These are phyloP conservation scores for Plasmodium reichenowi DNA, from an alignment of 169 alveolate genomes.

Conservation along the genomic window DNA sequence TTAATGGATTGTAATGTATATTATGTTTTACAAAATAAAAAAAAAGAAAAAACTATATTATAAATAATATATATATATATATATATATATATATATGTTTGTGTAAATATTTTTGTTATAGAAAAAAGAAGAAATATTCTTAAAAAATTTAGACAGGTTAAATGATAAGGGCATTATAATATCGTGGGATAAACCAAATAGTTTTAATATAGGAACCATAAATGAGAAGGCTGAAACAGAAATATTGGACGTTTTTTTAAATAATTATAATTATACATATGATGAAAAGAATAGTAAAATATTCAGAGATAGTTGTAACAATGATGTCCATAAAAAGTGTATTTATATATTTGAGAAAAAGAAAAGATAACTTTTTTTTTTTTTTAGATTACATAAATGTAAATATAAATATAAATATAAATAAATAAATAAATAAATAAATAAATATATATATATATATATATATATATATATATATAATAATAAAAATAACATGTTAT, in stretches of 20 bases:
- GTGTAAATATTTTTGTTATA: conserved; percentile 6
- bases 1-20: neutral
- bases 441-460: too few species aligned
- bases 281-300: conserved; percentile 55
- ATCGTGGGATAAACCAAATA: conserved; percentile 61
- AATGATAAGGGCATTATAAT: conserved; percentile 47
- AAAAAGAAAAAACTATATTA: neutral
- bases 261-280: conserved; percentile 36
- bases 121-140: conserved; percentile 57
- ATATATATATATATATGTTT: conserved; percentile 5
- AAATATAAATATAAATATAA: neutral
- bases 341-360: conserved; percentile 58
- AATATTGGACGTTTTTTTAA: conserved; percentile 32
- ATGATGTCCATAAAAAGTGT: conserved; percentile 29
- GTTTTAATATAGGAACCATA: conserved; percentile 61
- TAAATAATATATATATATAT: neutral
- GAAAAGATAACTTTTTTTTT: conserved; percentile 4
- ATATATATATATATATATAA: neutral
- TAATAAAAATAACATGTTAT: neutral
- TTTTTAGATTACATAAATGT: neutral
- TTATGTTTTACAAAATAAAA: neutral
- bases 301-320: conserved; percentile 53
- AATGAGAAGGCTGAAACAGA: conserved; percentile 45
- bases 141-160: conserved; percentile 44
- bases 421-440: too few species aligned